phyloP scores from a whole-genome alignment of 2,329 filamentous ascomycete genomes.

The Rhynchosporium agropyri region DNA sequence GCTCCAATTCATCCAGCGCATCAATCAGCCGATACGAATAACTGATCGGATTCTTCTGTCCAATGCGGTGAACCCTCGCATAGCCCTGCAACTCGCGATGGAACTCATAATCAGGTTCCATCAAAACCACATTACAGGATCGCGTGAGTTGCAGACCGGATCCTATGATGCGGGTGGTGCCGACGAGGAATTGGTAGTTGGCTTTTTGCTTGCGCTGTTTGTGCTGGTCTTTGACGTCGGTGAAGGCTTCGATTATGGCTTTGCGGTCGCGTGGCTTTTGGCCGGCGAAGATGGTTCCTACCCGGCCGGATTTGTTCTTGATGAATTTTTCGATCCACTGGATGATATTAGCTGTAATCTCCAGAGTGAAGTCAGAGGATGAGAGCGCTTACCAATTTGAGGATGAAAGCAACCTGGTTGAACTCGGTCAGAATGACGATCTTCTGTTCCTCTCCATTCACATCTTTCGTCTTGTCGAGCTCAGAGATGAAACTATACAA shows the following conservation, averaged over 20 bases:
- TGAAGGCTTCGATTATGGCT: constrained; percentile 23
- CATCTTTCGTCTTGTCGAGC: constrained; percentile 15
- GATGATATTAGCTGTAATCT: not conserved
- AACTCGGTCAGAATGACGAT: constrained; percentile 30
- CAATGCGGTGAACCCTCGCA: constrained; percentile 29
- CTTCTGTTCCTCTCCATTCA: constrained; percentile 25
- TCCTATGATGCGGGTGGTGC: constrained; percentile 27
- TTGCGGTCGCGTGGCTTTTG: constrained; percentile 14
- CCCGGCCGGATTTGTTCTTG: constrained; percentile 10
- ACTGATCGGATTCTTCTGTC: constrained; percentile 24
- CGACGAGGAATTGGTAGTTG: constrained; percentile 27
- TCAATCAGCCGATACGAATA: constrained; percentile 26
- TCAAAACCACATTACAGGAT: constrained; percentile 26
- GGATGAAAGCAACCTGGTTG: constrained; percentile 27
- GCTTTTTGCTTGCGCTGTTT: constrained; percentile 17
- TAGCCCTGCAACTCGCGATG: constrained; percentile 27
- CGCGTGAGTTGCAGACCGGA: constrained; percentile 28
- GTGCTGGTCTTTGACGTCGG: constrained; percentile 18
- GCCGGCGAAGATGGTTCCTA: constrained; percentile 21
- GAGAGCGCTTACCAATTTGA: constrained; percentile 24
- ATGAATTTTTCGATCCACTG: constrained; percentile 26
- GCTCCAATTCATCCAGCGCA: constrained; percentile 21
- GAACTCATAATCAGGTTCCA: constrained; percentile 30
- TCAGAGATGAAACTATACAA: constrained; percentile 24
- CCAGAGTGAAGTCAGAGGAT: not conserved